Percentiles rank a stretch among this genome's conserved stretches.
phyloP scores from a whole-genome alignment of 257 asterid species.

The Ilex aquifolium region DNA sequence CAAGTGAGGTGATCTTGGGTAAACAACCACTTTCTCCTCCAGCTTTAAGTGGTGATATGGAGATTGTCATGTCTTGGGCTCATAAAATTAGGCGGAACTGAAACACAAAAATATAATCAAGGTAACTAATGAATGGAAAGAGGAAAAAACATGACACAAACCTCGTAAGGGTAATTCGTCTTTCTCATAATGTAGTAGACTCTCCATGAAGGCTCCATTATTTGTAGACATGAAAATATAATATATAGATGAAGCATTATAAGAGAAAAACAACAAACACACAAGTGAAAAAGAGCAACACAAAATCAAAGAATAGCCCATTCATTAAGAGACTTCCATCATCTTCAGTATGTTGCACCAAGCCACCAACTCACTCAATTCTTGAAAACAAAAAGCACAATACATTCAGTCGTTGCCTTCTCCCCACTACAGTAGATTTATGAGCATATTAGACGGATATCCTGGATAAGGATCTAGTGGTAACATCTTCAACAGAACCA shows the following conservation, averaged over 20 bases:
- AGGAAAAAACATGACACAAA: conserved; percentile 18
- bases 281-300: conserved; percentile 7
- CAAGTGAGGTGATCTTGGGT: conserved; percentile 86
- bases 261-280: conserved; percentile 1
- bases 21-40: conserved; percentile 89
- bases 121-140: not conserved
- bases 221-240: conserved; percentile 38
- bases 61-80: conserved; percentile 84
- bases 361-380: conserved; percentile 88
- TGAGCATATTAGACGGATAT: conserved; percentile 5
- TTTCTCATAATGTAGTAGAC: conserved; percentile 72
- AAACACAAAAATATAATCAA: not conserved
- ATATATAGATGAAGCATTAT: conserved; percentile 4
- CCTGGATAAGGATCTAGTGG: too few relatives aligned
- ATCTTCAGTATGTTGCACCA: conserved; percentile 59
- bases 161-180: conserved; percentile 99
- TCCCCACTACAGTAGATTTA: conserved; percentile 61
- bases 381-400: conserved; percentile 78
- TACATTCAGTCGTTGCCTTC: conserved; percentile 85
- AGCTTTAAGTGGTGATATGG: conserved; percentile 64
- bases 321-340: conserved; percentile 54
- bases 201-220: conserved; percentile 99
- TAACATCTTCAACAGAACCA: too few relatives aligned
- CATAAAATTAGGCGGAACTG: conserved; percentile 53
- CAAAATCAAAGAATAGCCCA: too few relatives aligned